These are phyloP conservation scores for Saccharomycopsis sp. DNA, from an alignment of 805 yeast species.

Conservation along the genomic window DNA sequence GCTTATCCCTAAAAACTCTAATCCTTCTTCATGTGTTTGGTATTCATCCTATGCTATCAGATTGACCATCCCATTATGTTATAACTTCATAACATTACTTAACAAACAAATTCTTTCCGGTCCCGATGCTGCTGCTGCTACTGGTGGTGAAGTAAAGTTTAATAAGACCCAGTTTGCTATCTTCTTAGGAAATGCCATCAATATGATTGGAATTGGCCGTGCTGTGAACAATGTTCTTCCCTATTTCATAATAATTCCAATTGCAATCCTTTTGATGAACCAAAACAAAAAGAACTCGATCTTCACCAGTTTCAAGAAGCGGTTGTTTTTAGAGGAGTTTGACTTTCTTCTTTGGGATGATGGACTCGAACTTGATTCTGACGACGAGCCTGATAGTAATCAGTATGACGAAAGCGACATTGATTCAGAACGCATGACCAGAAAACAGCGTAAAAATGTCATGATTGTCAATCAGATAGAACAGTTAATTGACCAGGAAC, in stretches of 20 bases:
- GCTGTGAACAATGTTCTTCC: conserved; percentile 72
- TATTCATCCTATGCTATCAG: conserved; percentile 78
- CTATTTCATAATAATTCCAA: conserved; percentile 64
- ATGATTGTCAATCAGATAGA: conserved; percentile 9
- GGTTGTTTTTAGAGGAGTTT: conserved; percentile 28
- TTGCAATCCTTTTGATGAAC: conserved; percentile 32
- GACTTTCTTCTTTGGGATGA: conserved; percentile 24
- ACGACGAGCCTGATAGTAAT: conserved; percentile 24
- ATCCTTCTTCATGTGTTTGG: conserved; percentile 67
- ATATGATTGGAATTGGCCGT: conserved; percentile 67
- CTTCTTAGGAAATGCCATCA: conserved; percentile 70
- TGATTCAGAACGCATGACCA: neutral
- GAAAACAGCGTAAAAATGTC: conserved; percentile 2
- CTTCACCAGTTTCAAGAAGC: conserved; percentile 23
- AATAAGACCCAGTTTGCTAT: conserved; percentile 50
- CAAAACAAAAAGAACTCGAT: conserved; percentile 43
- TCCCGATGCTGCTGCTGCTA: conserved; percentile 21
- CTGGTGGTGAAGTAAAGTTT: neutral
- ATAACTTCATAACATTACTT: conserved; percentile 67
- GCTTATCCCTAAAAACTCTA: conserved; percentile 63
- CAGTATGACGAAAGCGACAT: neutral
- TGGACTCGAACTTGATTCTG: conserved; percentile 37
- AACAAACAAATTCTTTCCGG: conserved; percentile 22
- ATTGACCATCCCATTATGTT: conserved; percentile 73
- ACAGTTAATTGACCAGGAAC: conserved; percentile 9